Base-by-base conservation (phyloP, 768 basidiomycete genomes). In the Russula virescens region DNA sequence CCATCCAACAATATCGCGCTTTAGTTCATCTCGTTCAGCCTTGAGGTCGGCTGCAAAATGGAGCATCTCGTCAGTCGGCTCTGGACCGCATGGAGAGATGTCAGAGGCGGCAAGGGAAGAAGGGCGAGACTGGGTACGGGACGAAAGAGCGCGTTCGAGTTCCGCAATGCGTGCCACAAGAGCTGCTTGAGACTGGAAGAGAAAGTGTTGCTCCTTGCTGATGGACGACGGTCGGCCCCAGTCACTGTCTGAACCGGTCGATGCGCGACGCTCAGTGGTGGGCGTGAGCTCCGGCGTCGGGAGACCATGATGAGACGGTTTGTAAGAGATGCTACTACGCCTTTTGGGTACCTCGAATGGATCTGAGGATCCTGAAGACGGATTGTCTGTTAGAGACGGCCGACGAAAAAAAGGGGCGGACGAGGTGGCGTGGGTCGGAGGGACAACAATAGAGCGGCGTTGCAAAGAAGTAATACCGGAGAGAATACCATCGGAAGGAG, bases 1-100 rank as follows among this genome's bases (percentile, higher is more conserved):
- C 92, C 94, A 96, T 0, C 88, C 89, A 66, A 93, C 88, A 0
- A 94, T 86, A 73, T 98, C 94, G 55, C 85, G 83, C 72, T 87
- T 88, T 55, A 98, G 78, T 62, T 93, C 88, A 69, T 98, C 95
- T 34, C 95, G 80, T 74, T 98, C 94, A 14, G 86, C 81, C 72
- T 94, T 93, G 68, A 92, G 79, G 70, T 91, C 90, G 3, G 86
- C 78, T 57, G 93, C 78, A 42, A 89, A 79, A 67, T 80, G 79
- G 45, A 91, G 75, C 83, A 93, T 86, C 75, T 93, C 92, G 68
- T 93, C 89, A 62, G 76, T 83, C 7, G 87, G 85, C 61, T 83
- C 85, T 28, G 66, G 63, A 64, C 69, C 54, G 69, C 75, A 73
- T 25, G 73, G 69, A 42, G 57, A 60, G 59, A 77, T 77, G 26